Conservation (phyloP, 106 monocot genomes). For the Dioscorea alata region DNA sequence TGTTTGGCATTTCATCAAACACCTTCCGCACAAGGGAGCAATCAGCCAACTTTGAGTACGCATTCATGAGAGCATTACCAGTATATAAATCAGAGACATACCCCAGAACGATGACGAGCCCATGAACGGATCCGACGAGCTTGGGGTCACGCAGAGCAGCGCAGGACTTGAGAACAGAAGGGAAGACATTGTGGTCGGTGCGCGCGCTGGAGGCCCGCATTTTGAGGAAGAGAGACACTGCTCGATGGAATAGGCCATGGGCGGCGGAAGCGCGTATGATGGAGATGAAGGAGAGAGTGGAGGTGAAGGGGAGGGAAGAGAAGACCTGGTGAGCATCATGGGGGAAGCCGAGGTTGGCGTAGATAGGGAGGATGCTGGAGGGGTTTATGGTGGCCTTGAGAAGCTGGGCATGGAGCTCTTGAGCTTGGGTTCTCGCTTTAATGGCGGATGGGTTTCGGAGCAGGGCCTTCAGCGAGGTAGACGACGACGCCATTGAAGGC, state of each 20-base stretch:
- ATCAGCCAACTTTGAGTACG: constrained; percentile 48
- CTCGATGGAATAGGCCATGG: constrained; percentile 30
- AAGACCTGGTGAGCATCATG: constrained; percentile 23
- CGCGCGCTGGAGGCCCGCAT: constrained; percentile 24
- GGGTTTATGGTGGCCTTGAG: constrained; percentile 25
- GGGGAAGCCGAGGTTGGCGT: constrained; percentile 27
- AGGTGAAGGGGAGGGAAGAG: constrained; percentile 27
- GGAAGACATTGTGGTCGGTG: constrained; percentile 34
- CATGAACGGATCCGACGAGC: constrained; percentile 53
- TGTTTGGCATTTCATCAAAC: constrained; percentile 56
- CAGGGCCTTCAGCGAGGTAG: neutral
- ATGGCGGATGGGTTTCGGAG: constrained; percentile 20
- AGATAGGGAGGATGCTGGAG: constrained; percentile 29
- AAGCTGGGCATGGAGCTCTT: constrained; percentile 61
- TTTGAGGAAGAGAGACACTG: constrained; percentile 38
- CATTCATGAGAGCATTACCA: constrained; percentile 65
- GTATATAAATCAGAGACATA: constrained; percentile 42
- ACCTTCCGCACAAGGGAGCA: constrained; percentile 27
- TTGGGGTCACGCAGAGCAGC: constrained; percentile 22
- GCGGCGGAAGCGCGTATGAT: constrained; percentile 48
- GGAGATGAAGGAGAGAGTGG: constrained; percentile 31
- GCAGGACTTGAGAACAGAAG: constrained; percentile 66
- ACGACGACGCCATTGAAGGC: neutral
- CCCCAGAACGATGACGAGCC: constrained; percentile 31
- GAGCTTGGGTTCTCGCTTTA: constrained; percentile 23